phyloP scores from a whole-genome alignment of 352 stramenopile genomes.

The Pythium brachiatum region DNA sequence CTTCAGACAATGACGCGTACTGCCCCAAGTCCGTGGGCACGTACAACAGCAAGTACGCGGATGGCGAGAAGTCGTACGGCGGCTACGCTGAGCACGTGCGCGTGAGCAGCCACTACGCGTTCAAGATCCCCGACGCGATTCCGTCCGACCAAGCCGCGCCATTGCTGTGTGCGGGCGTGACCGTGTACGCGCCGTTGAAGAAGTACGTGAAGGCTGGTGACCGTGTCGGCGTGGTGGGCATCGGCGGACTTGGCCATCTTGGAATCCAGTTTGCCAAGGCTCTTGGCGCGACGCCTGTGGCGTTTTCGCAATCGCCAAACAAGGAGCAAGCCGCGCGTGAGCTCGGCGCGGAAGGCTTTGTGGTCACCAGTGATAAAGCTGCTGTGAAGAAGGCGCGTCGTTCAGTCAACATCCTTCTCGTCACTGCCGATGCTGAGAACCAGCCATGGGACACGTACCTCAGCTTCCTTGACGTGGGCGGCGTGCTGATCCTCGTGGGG shows the following conservation, averaged over 20 bases:
- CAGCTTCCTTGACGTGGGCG: constrained; percentile 48
- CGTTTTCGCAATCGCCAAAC: constrained; percentile 34
- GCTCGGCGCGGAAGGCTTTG: constrained; percentile 22
- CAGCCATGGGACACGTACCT: constrained; percentile 50
- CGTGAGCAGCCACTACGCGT: constrained; percentile 23
- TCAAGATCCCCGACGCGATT: constrained; percentile 28
- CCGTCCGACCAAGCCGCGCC: constrained; percentile 32
- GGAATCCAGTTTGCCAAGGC: constrained; percentile 59
- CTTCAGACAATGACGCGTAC: constrained; percentile 11
- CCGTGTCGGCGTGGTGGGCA: constrained; percentile 49
- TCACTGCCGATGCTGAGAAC: constrained; percentile 34
- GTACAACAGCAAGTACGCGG: constrained; percentile 18
- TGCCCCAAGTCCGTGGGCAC: constrained; percentile 17
- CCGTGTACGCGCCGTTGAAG: constrained; percentile 49
- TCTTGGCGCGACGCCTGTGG: constrained; percentile 42
- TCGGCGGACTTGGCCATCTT: constrained; percentile 72
- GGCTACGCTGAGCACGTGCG: constrained; percentile 30
- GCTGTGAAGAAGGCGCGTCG: constrained; percentile 15
- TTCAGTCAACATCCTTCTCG: constrained; percentile 26
- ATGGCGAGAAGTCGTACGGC: constrained; percentile 23
- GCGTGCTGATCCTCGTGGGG: constrained; percentile 67
- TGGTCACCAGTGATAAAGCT: constrained; percentile 15
- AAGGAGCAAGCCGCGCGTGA: constrained; percentile 21
- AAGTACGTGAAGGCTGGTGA: constrained; percentile 32
- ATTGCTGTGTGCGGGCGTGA: constrained; percentile 72